These are phyloP conservation scores for Amphirosellinia nigrospora DNA, from an alignment of 495 filamentous ascomycete species.

Conservation along the genomic window DNA sequence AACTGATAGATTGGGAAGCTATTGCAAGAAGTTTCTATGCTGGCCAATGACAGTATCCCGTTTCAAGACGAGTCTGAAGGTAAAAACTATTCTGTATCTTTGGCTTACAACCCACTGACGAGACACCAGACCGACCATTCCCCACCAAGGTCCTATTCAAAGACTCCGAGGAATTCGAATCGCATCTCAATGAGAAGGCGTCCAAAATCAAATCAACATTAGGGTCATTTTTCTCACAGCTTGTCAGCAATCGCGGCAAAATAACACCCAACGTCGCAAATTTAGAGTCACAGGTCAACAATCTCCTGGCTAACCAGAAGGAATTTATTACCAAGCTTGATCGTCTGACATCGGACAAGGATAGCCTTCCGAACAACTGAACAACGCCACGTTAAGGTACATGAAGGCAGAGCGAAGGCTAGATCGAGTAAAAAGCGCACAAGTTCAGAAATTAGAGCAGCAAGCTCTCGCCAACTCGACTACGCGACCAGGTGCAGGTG, in stretches of 20 bases:
- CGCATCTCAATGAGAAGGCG: conserved; percentile 69
- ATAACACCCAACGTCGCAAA: conserved; percentile 68
- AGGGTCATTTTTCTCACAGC: conserved; percentile 49
- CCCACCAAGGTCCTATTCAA: conserved; percentile 68
- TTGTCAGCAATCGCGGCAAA: conserved; percentile 49
- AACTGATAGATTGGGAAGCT: conserved; percentile 58
- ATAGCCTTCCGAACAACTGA: conserved; percentile 83
- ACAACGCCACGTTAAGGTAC: conserved; percentile 84
- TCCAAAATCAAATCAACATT: conserved; percentile 54
- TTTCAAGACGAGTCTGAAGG: conserved; percentile 57
- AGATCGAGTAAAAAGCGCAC: conserved; percentile 82
- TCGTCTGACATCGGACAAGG: conserved; percentile 75
- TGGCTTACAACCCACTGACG: conserved; percentile 45
- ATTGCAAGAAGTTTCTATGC: conserved; percentile 81
- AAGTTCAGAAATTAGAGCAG: conserved; percentile 90
- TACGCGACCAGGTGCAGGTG: conserved; percentile 56
- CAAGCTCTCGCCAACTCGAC: conserved; percentile 74
- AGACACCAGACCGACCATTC: conserved; percentile 51
- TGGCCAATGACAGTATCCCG: conserved; percentile 61
- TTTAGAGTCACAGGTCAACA: conserved; percentile 74
- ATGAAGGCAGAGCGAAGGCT: conserved; percentile 94
- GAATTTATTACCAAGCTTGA: conserved; percentile 77
- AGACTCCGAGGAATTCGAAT: conserved; percentile 73
- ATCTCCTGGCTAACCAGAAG: conserved; percentile 81
- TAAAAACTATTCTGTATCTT: conserved; percentile 45